These are phyloP conservation scores for Aspergillus sp. DNA, from an alignment of 2,329 filamentous ascomycete species.

Conservation along the genomic window DNA sequence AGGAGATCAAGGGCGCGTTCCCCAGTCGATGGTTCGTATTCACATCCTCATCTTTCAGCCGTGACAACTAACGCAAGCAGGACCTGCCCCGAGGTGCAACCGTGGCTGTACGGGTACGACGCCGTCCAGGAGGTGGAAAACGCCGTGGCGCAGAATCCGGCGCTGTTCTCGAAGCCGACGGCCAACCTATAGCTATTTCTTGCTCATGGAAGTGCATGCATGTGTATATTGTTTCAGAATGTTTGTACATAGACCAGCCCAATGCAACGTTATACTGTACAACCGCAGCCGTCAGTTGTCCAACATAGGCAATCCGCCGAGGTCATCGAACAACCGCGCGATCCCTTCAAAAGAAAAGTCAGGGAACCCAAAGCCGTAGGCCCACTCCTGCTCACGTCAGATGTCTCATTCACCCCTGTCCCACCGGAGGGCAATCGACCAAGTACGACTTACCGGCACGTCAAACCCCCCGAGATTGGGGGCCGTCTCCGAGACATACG, in stretches of 20 bases:
- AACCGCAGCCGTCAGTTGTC: constrained; percentile 17
- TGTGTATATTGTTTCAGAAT: neutral
- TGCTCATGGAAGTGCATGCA: neutral
- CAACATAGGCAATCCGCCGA: constrained; percentile 28
- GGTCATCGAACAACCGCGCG: constrained; percentile 33
- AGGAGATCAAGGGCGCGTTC: constrained; percentile 53
- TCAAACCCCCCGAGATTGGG: constrained; percentile 19
- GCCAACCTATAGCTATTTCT: constrained; percentile 7
- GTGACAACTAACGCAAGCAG: constrained; percentile 15
- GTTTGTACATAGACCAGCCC: neutral
- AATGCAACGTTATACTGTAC: neutral
- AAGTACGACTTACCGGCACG: constrained; percentile 25
- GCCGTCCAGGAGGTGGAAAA: constrained; percentile 55
- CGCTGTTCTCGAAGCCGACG: constrained; percentile 15
- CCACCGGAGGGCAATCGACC: neutral
- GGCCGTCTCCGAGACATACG: constrained; percentile 9
- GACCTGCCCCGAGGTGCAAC: constrained; percentile 61
- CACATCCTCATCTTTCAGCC: neutral
- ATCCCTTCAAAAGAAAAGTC: constrained; percentile 38
- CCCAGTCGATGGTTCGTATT: constrained; percentile 57
- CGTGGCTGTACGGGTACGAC: constrained; percentile 65
- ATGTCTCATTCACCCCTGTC: neutral
- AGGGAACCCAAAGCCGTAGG: constrained; percentile 35
- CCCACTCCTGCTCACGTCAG: constrained; percentile 24
- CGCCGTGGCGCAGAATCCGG: constrained; percentile 24